phyloP scores from a whole-genome alignment of 495 filamentous ascomycete genomes.

The Aspergillus incahuasiensis region DNA sequence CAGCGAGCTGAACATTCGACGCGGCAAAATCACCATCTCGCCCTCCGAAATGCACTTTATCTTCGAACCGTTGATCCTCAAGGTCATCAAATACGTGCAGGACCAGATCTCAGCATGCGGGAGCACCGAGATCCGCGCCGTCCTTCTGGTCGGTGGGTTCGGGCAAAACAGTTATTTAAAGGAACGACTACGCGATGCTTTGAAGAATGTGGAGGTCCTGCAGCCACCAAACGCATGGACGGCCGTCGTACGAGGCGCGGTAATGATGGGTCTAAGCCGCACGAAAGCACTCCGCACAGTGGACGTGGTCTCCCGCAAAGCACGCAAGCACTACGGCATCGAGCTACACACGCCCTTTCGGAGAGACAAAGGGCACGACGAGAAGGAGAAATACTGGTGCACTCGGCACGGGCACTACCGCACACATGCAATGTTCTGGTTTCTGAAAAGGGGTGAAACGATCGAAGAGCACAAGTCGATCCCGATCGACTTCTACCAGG shows the following conservation, averaged over 20 bases:
- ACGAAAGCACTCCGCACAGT: constrained; percentile 16
- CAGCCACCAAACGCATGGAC: constrained; percentile 35
- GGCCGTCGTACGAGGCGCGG: constrained; percentile 39
- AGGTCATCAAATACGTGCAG: constrained; percentile 20
- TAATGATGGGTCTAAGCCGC: constrained; percentile 25
- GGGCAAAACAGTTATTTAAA: constrained; percentile 61
- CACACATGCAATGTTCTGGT: constrained; percentile 2
- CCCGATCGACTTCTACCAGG: constrained; percentile 6
- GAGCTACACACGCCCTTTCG: constrained; percentile 13
- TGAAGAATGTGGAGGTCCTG: constrained; percentile 17
- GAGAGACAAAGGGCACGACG: constrained; percentile 17
- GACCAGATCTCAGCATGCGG: constrained; percentile 11
- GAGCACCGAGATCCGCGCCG: constrained; percentile 33
- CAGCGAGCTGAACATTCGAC: constrained; percentile 10
- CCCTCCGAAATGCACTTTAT: constrained; percentile 18
- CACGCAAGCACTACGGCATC: constrained; percentile 38
- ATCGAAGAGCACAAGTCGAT: constrained; percentile 9
- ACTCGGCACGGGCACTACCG: not conserved
- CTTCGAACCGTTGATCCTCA: constrained; percentile 19
- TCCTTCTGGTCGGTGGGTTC: constrained; percentile 67
- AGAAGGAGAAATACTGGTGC: constrained; percentile 11
- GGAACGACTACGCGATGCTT: constrained; percentile 21
- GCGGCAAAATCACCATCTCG: constrained; percentile 16
- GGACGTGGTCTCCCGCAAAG: constrained; percentile 27
- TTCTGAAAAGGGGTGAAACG: not conserved